A percentile compares a stretch with the other conserved stretches of the same genome.
Conservation (phyloP, 768 basidiomycete species). For the Clitopilus hobsonii region DNA sequence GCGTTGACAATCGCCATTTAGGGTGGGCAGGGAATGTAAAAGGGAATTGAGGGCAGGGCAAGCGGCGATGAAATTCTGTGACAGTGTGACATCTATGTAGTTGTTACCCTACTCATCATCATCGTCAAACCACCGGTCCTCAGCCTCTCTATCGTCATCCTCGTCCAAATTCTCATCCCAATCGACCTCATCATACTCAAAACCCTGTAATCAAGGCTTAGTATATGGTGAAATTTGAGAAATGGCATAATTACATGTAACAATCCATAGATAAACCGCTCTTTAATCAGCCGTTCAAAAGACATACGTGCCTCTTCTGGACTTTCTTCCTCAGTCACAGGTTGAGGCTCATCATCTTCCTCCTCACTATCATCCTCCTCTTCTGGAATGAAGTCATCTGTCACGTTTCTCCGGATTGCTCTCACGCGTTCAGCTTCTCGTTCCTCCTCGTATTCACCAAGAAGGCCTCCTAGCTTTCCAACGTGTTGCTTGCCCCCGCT, state of each 20-base stretch:
- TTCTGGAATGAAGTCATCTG: slow-evolving; percentile 54
- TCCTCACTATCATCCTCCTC: slow-evolving; percentile 65
- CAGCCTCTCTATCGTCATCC: slow-evolving; percentile 53
- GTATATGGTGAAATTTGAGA: background rate
- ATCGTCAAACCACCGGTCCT: slow-evolving; percentile 74
- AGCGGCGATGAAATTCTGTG: slow-evolving; percentile 5
- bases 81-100: slow-evolving; percentile 7
- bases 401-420: slow-evolving; percentile 35
- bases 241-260: slow-evolving; percentile 51
- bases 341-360: slow-evolving; percentile 22
- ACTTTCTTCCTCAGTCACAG: slow-evolving; percentile 33
- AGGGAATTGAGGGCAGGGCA: slow-evolving; percentile 10
- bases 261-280: slow-evolving; percentile 72
- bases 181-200: slow-evolving; percentile 68
- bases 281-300: slow-evolving; percentile 61
- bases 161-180: slow-evolving; percentile 70
- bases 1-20: slow-evolving; percentile 31
- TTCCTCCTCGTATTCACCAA: slow-evolving; percentile 76
- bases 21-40: slow-evolving; percentile 33
- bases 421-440: slow-evolving; percentile 63
- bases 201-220: slow-evolving; percentile 34
- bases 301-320: slow-evolving; percentile 41
- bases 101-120: slow-evolving; percentile 37
- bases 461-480: slow-evolving; percentile 61
- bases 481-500: slow-evolving; percentile 52